Percentiles rank a stretch among this genome's conserved stretches.
Evolutionary conservation across 768 basidiomycete genomes (phyloP).

Genomic region (Gelatoporia subvermispora): DNA sequence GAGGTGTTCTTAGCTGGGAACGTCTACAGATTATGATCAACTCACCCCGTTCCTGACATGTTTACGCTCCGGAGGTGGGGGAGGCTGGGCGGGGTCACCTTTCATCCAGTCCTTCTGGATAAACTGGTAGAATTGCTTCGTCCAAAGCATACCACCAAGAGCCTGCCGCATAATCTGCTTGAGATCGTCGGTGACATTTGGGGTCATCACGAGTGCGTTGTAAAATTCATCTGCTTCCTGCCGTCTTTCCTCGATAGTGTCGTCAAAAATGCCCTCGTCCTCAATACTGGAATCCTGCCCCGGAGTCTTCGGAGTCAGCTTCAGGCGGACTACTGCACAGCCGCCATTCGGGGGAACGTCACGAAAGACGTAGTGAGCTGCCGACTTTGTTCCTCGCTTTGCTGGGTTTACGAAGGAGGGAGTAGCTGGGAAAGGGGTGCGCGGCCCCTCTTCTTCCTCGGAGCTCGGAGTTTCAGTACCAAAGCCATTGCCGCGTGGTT

Average conservation of each 20-base stretch:
- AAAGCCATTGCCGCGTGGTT: constrained; percentile 6
- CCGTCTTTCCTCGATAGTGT: constrained; percentile 81
- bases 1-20: neutral
- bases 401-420: constrained; percentile 79
- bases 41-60: constrained; percentile 75
- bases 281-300: constrained; percentile 76
- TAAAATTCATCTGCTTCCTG: constrained; percentile 98
- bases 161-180: constrained; percentile 97
- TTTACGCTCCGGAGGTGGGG: constrained; percentile 88
- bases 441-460: constrained; percentile 45
- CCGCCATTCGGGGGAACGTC: constrained; percentile 90
- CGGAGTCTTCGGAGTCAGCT: constrained; percentile 74
- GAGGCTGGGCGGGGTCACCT: constrained; percentile 92
- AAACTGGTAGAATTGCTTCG: constrained; percentile 95
- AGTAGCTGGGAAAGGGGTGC: constrained; percentile 52
- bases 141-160: constrained; percentile 96
- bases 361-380: constrained; percentile 83
- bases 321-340: constrained; percentile 90
- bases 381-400: constrained; percentile 85
- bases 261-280: constrained; percentile 89
- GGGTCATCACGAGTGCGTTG: constrained; percentile 68
- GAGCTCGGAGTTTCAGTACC: constrained; percentile 27
- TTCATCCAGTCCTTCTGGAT: constrained; percentile 95
- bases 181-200: constrained; percentile 85
- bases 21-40: neutral